These are phyloP conservation scores for Leucocoprinus birnbaumii DNA, from an alignment of 768 basidiomycete genomes.

Conservation along the genomic window DNA sequence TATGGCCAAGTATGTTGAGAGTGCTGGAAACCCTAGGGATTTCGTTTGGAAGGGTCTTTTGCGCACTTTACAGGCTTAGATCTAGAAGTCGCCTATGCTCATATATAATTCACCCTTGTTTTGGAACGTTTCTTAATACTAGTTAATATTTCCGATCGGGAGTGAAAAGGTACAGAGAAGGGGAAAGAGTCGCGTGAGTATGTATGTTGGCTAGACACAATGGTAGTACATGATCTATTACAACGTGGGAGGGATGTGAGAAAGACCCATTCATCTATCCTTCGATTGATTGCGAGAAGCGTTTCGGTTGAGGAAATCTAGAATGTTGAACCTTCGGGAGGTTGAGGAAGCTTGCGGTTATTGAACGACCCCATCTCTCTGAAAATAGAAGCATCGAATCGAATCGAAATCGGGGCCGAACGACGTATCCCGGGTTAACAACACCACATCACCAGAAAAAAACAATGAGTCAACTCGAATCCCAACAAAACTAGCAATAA, in stretches of 20 bases:
- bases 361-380: slow-evolving; percentile 94
- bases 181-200: too few species aligned
- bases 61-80: slow-evolving; percentile 21
- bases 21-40: slow-evolving; percentile 74
- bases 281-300: too few species aligned
- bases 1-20: slow-evolving; percentile 74
- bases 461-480: background rate
- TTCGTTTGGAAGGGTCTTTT: slow-evolving; percentile 72
- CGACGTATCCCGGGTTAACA: background rate
- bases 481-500: background rate
- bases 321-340: slow-evolving; percentile 82
- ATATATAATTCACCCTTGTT: background rate
- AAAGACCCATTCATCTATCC: background rate
- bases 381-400: background rate
- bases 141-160: background rate
- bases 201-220: too few species aligned
- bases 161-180: background rate
- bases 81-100: background rate
- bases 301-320: too few species aligned
- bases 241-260: too few species aligned
- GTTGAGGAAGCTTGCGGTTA: slow-evolving; percentile 94
- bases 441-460: background rate
- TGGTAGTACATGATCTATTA: too few species aligned
- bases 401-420: background rate
- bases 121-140: background rate